Evolutionary conservation across 2,329 filamentous ascomycete species (phyloP).

Genomic region (Pseudocercospora pini-densiflorae): DNA sequence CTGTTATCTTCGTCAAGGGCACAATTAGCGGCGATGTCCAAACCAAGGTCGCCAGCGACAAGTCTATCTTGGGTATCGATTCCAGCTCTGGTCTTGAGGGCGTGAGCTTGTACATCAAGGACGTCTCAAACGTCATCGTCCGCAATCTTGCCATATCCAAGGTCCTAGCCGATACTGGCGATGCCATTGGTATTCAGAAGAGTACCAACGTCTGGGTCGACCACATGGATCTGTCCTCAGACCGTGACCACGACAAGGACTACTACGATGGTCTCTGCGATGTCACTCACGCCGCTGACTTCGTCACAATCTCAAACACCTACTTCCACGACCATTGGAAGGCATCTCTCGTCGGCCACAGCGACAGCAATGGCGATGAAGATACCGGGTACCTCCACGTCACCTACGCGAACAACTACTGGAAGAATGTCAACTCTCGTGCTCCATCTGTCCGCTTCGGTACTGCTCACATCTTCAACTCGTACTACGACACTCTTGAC

Average conservation of each 20-base stretch:
- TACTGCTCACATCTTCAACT: constrained; percentile 66
- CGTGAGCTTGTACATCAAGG: constrained; percentile 54
- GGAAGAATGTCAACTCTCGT: constrained; percentile 67
- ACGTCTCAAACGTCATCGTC: constrained; percentile 59
- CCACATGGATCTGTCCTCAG: constrained; percentile 67
- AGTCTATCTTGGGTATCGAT: constrained; percentile 57
- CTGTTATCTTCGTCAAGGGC: constrained; percentile 55
- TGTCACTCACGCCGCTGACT: constrained; percentile 67
- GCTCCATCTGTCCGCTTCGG: constrained; percentile 68
- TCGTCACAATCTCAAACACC: constrained; percentile 56
- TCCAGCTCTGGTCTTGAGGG: constrained; percentile 49
- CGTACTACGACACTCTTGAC: constrained; percentile 48
- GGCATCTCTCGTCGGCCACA: constrained; percentile 64
- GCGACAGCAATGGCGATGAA: constrained; percentile 60
- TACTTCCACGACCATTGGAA: constrained; percentile 66
- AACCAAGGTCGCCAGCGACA: constrained; percentile 50
- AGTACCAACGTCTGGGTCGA: constrained; percentile 66
- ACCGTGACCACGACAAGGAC: constrained; percentile 65
- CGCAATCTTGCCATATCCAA: constrained; percentile 60
- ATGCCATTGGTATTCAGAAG: constrained; percentile 57
- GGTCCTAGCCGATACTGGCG: constrained; percentile 53
- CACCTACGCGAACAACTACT: constrained; percentile 71
- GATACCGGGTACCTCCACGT: constrained; percentile 67
- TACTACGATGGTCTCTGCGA: constrained; percentile 72
- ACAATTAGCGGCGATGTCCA: constrained; percentile 33